Evolutionary conservation across 2,329 filamentous ascomycete species (phyloP).

Genomic region (Raffaelea albimanens): DNA sequence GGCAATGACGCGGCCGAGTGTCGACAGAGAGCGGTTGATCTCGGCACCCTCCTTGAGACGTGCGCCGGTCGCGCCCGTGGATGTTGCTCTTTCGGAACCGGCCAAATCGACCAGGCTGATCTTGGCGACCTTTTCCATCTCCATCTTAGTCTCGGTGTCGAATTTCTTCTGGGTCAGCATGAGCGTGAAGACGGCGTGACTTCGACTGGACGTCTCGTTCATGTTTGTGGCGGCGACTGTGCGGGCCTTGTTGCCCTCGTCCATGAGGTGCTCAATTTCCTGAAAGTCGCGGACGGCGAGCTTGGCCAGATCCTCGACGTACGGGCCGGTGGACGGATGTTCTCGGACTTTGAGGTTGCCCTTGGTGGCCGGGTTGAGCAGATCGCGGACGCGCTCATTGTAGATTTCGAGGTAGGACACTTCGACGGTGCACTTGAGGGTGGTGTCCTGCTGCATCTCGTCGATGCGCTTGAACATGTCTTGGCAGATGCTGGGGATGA

Average conservation of each 20-base stretch:
- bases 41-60: constrained; percentile 95
- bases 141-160: constrained; percentile 90
- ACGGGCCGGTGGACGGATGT: constrained; percentile 87
- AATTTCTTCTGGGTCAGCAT: constrained; percentile 90
- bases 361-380: constrained; percentile 67
- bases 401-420: constrained; percentile 99
- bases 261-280: constrained; percentile 97
- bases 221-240: constrained; percentile 98
- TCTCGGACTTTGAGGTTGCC: constrained; percentile 85
- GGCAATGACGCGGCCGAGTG: constrained; percentile 93
- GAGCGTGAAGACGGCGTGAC: constrained; percentile 94
- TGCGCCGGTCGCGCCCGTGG: constrained; percentile 90
- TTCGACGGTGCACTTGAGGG: constrained; percentile 92
- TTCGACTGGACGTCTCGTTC: constrained; percentile 98
- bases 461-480: constrained; percentile 93
- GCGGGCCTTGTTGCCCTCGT: constrained; percentile 96
- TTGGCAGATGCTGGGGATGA: constrained; percentile 92
- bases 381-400: constrained; percentile 95
- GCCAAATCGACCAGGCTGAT: constrained; percentile 97
- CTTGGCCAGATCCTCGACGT: constrained; percentile 93
- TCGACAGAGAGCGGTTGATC: constrained; percentile 95
- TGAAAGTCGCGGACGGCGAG: constrained; percentile 85
- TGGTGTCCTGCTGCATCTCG: constrained; percentile 64
- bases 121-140: constrained; percentile 93
- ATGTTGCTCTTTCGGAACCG: constrained; percentile 93